Conservation (phyloP, 2,329 filamentous ascomycete species). For the Nemania abortiva region DNA sequence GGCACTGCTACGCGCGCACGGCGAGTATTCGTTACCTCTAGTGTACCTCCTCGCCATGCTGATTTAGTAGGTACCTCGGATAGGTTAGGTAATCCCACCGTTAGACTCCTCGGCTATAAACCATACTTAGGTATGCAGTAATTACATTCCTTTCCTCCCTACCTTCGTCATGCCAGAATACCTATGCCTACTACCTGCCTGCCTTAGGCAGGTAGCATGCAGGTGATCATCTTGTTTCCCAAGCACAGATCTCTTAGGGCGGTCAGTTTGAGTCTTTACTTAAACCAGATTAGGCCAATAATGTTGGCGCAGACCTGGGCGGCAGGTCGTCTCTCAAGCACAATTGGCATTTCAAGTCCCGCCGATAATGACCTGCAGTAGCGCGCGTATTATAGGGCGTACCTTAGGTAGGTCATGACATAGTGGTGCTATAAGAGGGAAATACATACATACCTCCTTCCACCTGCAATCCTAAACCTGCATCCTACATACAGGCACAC, state of each 20-base stretch:
- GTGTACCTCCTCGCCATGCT: not conserved
- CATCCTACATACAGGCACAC: constrained; percentile 1
- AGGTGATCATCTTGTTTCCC: constrained; percentile 20
- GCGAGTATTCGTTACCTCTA: constrained; percentile 2
- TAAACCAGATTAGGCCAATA: constrained; percentile 26
- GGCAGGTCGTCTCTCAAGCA: constrained; percentile 1
- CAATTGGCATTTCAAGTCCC: constrained; percentile 16
- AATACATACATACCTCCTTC: not conserved
- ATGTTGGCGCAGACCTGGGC: constrained; percentile 9
- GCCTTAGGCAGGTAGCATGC: constrained; percentile 13
- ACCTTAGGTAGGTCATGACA: not conserved
- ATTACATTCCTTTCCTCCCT: not conserved
- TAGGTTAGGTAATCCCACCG: constrained; percentile 13
- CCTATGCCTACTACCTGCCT: not conserved
- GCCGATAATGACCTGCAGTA: constrained; percentile 42
- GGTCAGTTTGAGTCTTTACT: constrained; percentile 37
- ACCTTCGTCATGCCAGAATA: not conserved
- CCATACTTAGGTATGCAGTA: not conserved
- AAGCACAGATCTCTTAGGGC: constrained; percentile 21
- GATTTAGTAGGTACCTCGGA: not conserved
- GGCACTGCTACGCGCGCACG: constrained; percentile 26
- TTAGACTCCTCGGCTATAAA: not conserved
- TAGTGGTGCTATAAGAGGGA: constrained; percentile 12
- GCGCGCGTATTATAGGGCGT: constrained; percentile 20
- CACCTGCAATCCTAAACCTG: not conserved